Base-by-base conservation (phyloP, 345 rosid species). In the Acer saccharum region DNA sequence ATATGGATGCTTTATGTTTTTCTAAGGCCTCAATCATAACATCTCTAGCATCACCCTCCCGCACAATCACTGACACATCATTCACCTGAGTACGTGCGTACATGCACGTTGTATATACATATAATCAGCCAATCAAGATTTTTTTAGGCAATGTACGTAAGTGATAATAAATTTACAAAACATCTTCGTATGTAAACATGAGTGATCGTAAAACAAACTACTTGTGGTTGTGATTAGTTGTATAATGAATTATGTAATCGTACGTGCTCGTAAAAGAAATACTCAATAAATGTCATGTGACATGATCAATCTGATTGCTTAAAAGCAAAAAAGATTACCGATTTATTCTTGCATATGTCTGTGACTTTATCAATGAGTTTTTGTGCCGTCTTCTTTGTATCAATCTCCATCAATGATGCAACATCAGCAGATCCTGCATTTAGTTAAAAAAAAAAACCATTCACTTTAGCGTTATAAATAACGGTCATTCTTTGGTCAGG, bases 21-120 rank as follows among this genome's bases (percentile, higher is more conserved):
- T 85, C 86, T 3, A 73, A 87, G 1, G 80, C 83, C 18, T 87
- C 89, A 48, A 78, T 11, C 69, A 82, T 52, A n/a, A 84, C 83
- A 65, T 84, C 74, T 65, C 85, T 79, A 1, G 89, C 88, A 81
- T 89, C 88, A 25, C 90, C 89, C 71, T 85, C 86, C 1, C 69
- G n/a, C 2, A 74, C 80, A 48, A 80, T 83, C 12, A 14, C 11
- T 0, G 23, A 16, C 25, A 79, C 25, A 44, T 76, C 74, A 3
- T 6, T 63, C 35, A 75, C 52, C 79, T 81, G 65, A 68, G 50
- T 32, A 46, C 46, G 4, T 32, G 29, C 46, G 4, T 32, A 32
- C 39, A 32, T 32, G 39, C 39, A 32, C 39, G 39, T 32, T 0
- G 11, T 18, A 29, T 69, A 13, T 32, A 9, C 3, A n/a, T 11